These are phyloP conservation scores for Monilinia fructicola DNA, from an alignment of 2,329 filamentous ascomycete genomes.

Conservation along the genomic window DNA sequence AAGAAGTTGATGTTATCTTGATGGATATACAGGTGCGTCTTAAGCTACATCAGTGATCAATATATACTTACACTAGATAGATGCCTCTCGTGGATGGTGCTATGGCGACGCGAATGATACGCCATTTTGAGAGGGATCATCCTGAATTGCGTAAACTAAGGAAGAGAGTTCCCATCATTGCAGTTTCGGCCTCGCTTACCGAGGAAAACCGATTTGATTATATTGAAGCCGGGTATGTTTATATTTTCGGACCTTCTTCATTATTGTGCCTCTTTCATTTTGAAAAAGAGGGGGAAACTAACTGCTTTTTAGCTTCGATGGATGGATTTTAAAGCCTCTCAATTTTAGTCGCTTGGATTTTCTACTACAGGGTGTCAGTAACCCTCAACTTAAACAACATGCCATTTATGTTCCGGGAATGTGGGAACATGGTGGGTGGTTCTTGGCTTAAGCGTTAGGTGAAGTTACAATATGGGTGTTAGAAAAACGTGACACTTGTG, in stretches of 20 bases:
- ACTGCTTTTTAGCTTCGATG: slow-evolving; percentile 69
- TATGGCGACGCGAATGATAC: slow-evolving; percentile 79
- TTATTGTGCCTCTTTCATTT: neutral
- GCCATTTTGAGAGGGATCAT: slow-evolving; percentile 60
- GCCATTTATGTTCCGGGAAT: slow-evolving; percentile 68
- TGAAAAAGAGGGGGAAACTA: neutral
- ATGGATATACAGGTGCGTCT: slow-evolving; percentile 86
- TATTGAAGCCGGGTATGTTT: slow-evolving; percentile 51
- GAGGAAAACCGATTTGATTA: slow-evolving; percentile 70
- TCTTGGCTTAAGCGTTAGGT: slow-evolving; percentile 43
- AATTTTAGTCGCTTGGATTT: slow-evolving; percentile 72
- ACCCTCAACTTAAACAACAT: slow-evolving; percentile 55
- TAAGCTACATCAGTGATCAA: no score
- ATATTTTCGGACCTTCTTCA: neutral
- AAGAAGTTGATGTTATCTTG: slow-evolving; percentile 73
- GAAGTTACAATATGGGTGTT: neutral
- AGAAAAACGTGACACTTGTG: neutral
- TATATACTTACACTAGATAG: slow-evolving; percentile 45
- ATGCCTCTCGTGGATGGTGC: slow-evolving; percentile 92
- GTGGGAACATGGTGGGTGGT: slow-evolving; percentile 88
- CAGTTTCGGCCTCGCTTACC: slow-evolving; percentile 78
- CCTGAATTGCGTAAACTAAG: slow-evolving; percentile 37
- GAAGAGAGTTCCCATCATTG: slow-evolving; percentile 72
- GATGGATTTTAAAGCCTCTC: slow-evolving; percentile 87
- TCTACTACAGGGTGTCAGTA: slow-evolving; percentile 67